Base-by-base conservation (phyloP, 371 early-diverging fungal species). In the Rhizomucor pusillus region DNA sequence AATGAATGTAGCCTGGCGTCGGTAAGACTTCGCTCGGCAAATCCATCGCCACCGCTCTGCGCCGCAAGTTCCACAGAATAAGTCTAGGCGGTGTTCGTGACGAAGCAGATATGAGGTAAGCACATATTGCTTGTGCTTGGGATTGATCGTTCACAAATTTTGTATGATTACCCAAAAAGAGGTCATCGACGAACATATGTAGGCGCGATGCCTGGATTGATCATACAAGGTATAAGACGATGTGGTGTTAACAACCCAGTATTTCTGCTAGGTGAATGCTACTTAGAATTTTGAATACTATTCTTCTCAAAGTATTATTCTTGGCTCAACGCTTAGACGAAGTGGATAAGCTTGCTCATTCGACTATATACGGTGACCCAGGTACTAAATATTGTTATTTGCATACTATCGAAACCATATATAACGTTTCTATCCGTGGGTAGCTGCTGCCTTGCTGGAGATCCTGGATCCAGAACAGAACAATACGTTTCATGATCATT, bases 101-200 rank as follows among this genome's bases (percentile, higher is more conserved):
- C 61, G 93, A 90, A 64, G 89, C 92, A 3, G 92, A 92, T 59
- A 90, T 94, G 18, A 57, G 25, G 24, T 7, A 9, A 16, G 24
- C 13, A 13, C 16, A 19, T 16, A 12, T 13, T 13, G 12, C 16
- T 5, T 11, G 11, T 19, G 12, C 5, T 12, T 50, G 51, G 23
- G 18, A 20, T 44, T 14, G 0, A 48, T 10, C 6, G 18, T n/a
- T n/a, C 43, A 41, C 0, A 13, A 25, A 23, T 19, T 46, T 16
- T 20, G 18, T 29, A 35, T 55, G 34, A 35, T 39, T 35, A 18
- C 13, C 14, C 11, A 13, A 14, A n/a, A 47, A 82, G 91, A 33
- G 94, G 94, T 1, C 94, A 94, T 69, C 80, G 93, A 11, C 76
- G 93, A 19, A 92, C 94, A 2, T 94, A 94, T 70, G 82, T 94